A percentile compares a stretch with the other conserved stretches of the same genome.
These are phyloP conservation scores for Tolypocladium capitatum DNA, from an alignment of 2,329 filamentous ascomycete species.

Conservation along the genomic window DNA sequence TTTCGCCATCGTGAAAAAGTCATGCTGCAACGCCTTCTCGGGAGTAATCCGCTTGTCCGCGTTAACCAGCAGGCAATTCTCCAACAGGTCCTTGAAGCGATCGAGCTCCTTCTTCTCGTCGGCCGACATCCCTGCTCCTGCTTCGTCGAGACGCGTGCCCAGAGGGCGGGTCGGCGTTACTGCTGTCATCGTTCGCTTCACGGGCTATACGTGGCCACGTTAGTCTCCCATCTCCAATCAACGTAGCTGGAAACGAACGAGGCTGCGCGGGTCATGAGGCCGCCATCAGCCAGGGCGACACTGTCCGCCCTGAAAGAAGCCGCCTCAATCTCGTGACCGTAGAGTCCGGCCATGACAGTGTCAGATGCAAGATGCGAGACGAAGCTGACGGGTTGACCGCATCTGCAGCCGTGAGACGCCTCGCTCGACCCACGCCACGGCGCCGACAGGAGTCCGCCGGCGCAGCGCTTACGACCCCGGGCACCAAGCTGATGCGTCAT, in stretches of 20 bases:
- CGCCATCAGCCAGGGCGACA: not conserved
- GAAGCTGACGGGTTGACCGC: not conserved
- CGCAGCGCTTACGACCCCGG: not conserved
- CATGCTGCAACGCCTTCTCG: conserved; percentile 73
- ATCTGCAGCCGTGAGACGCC: not conserved
- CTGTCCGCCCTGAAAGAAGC: not conserved
- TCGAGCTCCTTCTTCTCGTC: conserved; percentile 65
- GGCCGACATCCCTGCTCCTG: conserved; percentile 60
- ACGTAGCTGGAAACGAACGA: not conserved
- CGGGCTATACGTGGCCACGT: conserved; percentile 9
- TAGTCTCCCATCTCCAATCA: not conserved
- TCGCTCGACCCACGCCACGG: not conserved
- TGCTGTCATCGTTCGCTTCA: conserved; percentile 47
- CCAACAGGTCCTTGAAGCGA: conserved; percentile 74
- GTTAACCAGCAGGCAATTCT: conserved; percentile 78
- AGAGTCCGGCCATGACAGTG: not conserved
- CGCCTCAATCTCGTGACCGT: not conserved
- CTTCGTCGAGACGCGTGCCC: conserved; percentile 64
- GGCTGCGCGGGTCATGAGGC: not conserved
- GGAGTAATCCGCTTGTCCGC: conserved; percentile 86
- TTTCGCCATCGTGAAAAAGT: conserved; percentile 52
- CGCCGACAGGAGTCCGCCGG: not conserved
- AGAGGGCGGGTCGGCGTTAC: conserved; percentile 71
- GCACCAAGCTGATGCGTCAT: not conserved
- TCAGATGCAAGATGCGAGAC: not conserved